These are phyloP conservation scores for Miamiensis avidus DNA, from an alignment of 169 alveolate species.

Conservation along the genomic window DNA sequence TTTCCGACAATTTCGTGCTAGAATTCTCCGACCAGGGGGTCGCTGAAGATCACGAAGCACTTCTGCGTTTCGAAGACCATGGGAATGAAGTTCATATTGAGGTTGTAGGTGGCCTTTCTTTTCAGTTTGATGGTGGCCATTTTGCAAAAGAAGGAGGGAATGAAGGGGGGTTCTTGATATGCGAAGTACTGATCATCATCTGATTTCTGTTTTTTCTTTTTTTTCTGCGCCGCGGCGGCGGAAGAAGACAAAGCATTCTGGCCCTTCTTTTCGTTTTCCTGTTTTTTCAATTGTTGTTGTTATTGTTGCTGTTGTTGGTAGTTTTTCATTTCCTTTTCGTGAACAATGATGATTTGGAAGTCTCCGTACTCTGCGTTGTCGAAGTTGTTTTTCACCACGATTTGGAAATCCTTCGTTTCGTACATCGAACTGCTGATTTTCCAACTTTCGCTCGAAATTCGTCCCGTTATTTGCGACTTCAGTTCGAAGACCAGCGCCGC, in stretches of 20 bases:
- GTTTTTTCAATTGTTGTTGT: conserved; percentile 48
- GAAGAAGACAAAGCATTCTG: not conserved
- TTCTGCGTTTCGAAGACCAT: conserved; percentile 79
- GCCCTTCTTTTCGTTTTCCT: conserved; percentile 31
- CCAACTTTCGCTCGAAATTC: conserved; percentile 68
- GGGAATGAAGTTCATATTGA: conserved; percentile 80
- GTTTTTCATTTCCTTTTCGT: conserved; percentile 37
- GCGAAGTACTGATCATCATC: conserved; percentile 45
- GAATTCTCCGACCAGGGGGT: conserved; percentile 91
- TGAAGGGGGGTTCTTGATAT: conserved; percentile 44
- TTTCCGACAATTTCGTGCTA: conserved; percentile 87
- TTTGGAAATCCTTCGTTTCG: conserved; percentile 78
- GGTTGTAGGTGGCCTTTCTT: conserved; percentile 52
- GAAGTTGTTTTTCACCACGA: conserved; percentile 48
- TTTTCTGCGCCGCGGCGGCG: not conserved
- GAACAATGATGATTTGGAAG: conserved; percentile 57
- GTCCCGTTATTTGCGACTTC: conserved; percentile 75
- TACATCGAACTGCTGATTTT: conserved; percentile 79
- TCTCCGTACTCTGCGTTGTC: conserved; percentile 69
- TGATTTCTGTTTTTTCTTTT: not conserved
- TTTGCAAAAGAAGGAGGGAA: conserved; percentile 60
- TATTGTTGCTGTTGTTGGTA: conserved; percentile 43
- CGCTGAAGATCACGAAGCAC: conserved; percentile 82
- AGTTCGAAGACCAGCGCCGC: conserved; percentile 89
- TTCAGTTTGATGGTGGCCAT: conserved; percentile 60